phyloP scores from a whole-genome alignment of 148 eudicot species.

The Euryodendron excelsum region DNA sequence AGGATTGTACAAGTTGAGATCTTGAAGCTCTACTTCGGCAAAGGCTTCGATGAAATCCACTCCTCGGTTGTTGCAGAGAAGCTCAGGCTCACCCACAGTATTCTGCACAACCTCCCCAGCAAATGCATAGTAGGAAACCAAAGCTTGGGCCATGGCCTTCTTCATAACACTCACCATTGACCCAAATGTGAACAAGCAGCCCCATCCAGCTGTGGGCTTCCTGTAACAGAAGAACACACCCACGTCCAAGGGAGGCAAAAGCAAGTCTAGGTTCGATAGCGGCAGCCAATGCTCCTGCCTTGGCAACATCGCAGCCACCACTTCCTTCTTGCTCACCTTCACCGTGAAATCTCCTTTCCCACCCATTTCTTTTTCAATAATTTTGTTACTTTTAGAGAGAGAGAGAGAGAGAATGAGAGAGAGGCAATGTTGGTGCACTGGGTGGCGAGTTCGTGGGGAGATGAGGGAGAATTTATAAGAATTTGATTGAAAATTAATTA shows the following conservation, averaged over 20 bases:
- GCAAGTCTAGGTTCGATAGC: neutral
- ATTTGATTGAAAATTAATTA: too few species aligned
- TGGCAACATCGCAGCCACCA: neutral
- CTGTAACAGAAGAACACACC: too few species aligned
- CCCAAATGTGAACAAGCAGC: too few species aligned
- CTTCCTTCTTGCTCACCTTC: neutral
- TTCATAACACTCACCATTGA: too few species aligned
- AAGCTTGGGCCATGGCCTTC: too few species aligned
- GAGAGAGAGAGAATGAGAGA: neutral
- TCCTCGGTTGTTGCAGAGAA: slow-evolving; percentile 70
- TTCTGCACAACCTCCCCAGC: slow-evolving; percentile 56
- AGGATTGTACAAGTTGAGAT: slow-evolving; percentile 51
- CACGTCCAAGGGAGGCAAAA: too few species aligned
- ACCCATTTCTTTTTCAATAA: neutral
- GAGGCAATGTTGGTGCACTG: too few species aligned
- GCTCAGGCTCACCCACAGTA: slow-evolving; percentile 57
- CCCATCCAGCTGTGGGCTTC: too few species aligned
- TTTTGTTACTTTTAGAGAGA: too few species aligned
- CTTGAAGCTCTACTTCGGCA: slow-evolving; percentile 42
- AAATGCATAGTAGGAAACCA: neutral
- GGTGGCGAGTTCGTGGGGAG: too few species aligned
- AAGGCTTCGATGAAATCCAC: slow-evolving; percentile 58
- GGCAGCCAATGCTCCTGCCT: neutral
- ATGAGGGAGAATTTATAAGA: too few species aligned
- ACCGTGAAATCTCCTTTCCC: neutral